Base-by-base conservation (phyloP, 305 asterid genomes). In the Solanum hybrid region DNA sequence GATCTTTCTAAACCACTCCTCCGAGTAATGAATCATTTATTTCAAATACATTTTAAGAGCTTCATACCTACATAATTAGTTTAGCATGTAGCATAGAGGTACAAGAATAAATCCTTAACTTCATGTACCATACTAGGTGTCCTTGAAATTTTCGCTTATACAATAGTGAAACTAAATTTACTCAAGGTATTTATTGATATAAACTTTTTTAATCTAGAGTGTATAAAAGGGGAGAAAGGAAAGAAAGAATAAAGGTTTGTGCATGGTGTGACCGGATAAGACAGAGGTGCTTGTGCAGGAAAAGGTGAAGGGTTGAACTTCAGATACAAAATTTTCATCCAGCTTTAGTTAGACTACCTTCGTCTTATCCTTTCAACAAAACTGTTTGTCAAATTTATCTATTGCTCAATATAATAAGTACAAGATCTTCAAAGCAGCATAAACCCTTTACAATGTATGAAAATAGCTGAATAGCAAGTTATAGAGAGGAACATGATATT, bases 231-330 rank as follows among this genome's bases (percentile, higher is more conserved):
- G 20, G 10, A 29, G 73, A 29, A 17, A 10, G 38, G 17, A 27
- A 27, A 15, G 70, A 41, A 38, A 27, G 36, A 14, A 82, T 9
- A 82, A 39, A 82, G 87, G 70, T 26, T 15, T 45, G 39, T 17
- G 41, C 77, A 85, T 32, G 31, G 41, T 22, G 45, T 85, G 32
- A 6, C 31, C 41, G 11, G 38, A 22, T 20, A 51, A 57, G n/a
- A 85, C 77, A 85, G 45, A 29, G 39, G 6, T 85, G 34, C 45
- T 57, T 85, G 45, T 85, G 41, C 77, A 32, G 88, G 34, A 57
- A 85, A 31, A 85, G 45, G 76, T 51, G 88, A 51, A 84, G 76
- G 88, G 73, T 84, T 84, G 76, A 51, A 84, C 41, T 84, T 57
- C 77, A 32, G n/a, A 57, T 31, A 10, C 76, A 57, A 85, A 45